Evolutionary conservation across 2,329 filamentous ascomycete species (phyloP).

Genomic region (Chaetomium globosum): DNA sequence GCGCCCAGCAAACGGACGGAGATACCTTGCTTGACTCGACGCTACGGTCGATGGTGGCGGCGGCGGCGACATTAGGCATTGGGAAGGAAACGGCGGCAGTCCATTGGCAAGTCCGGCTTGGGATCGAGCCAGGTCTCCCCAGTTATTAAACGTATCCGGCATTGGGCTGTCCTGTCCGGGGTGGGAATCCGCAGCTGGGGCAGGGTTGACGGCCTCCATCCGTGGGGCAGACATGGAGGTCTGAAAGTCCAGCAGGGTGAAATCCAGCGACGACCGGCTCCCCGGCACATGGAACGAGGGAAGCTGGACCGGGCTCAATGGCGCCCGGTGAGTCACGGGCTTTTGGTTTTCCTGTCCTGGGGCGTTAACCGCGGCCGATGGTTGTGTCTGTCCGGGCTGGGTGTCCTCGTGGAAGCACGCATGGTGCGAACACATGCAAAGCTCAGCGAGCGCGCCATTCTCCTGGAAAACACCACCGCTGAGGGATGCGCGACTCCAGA

Average conservation of each 20-base stretch:
- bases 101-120: conserved; percentile 42
- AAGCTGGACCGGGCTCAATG: conserved; percentile 55
- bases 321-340: conserved; percentile 52
- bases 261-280: conserved; percentile 47
- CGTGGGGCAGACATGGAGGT: conserved; percentile 26
- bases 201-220: conserved; percentile 27
- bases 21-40: conserved; percentile 54
- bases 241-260: conserved; percentile 40
- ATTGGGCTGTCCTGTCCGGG: conserved; percentile 48
- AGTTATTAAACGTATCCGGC: conserved; percentile 58
- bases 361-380: conserved; percentile 27
- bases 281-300: conserved; percentile 46
- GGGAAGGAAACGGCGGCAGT: conserved; percentile 53
- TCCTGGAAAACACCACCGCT: conserved; percentile 38
- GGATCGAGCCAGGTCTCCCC: conserved; percentile 50
- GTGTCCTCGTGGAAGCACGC: conserved; percentile 63
- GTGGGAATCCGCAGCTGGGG: conserved; percentile 37
- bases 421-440: conserved; percentile 65
- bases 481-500: conserved; percentile 54
- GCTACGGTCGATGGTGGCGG: conserved; percentile 57
- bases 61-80: conserved; percentile 54
- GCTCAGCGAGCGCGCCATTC: conserved; percentile 44
- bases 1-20: conserved; percentile 59
- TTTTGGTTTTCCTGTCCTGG: conserved; percentile 56
- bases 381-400: conserved; percentile 38